Percentiles rank a stretch among this genome's conserved stretches.
Evolutionary conservation across 805 yeast species (phyloP).

Genomic region (Torulaspora maleeae): DNA sequence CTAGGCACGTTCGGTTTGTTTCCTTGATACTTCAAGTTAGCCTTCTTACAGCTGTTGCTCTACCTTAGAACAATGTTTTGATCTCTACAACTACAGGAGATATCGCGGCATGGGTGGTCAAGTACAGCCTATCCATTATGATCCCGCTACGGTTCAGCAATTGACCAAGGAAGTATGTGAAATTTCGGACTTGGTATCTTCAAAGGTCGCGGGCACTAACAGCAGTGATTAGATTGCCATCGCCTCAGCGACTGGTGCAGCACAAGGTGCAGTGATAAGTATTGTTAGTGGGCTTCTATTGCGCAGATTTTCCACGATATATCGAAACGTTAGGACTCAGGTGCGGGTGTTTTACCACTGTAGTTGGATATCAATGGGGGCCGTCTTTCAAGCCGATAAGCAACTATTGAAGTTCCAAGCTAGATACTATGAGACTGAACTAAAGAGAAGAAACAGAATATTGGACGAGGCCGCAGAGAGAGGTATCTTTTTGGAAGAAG

Average conservation of each 20-base stretch:
- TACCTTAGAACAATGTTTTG: neutral
- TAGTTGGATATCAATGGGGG: conserved; percentile 40
- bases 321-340: conserved; percentile 38
- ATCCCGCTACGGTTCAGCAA: conserved; percentile 36
- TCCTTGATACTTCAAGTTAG: neutral
- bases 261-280: conserved; percentile 41
- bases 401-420: conserved; percentile 37
- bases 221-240: conserved; percentile 28
- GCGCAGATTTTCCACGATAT: conserved; percentile 35
- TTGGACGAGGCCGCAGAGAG: conserved; percentile 44
- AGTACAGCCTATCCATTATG: conserved; percentile 38
- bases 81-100: neutral
- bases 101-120: conserved; percentile 21
- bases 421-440: conserved; percentile 34
- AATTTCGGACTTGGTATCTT: neutral
- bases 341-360: conserved; percentile 41
- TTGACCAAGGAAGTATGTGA: conserved; percentile 35
- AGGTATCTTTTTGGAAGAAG: conserved; percentile 42
- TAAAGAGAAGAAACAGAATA: conserved; percentile 35
- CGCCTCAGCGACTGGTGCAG: conserved; percentile 41
- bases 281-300: conserved; percentile 34
- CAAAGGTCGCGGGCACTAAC: conserved; percentile 9
- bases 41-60: neutral
- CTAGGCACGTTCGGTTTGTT: neutral
- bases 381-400: conserved; percentile 42